Evolutionary conservation across 208 protist species (phyloP), one percentile per base, ranked within the genome.

Genomic region (Crithidia expoeki): DNA sequence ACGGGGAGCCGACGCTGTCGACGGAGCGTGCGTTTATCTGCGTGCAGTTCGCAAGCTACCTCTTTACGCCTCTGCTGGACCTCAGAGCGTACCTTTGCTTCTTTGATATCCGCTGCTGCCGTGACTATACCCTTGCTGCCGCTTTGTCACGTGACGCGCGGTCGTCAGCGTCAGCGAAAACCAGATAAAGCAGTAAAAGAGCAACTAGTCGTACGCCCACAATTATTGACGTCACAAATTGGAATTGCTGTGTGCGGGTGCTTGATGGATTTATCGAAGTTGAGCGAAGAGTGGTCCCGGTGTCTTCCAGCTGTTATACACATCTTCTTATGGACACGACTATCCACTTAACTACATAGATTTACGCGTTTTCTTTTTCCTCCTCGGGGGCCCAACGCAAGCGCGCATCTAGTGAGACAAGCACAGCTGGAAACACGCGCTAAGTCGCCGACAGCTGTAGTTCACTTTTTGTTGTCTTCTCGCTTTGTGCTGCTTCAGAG

Each of bases 381-480:
- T n/a, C n/a, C n/a, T n/a, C n/a, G n/a, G n/a, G n/a, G n/a, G n/a
- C n/a, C n/a, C n/a, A n/a, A n/a, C n/a, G n/a, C n/a, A n/a, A n/a
- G n/a, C n/a, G n/a, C n/a, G n/a, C n/a, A n/a, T n/a, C n/a, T n/a
- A n/a, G n/a, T n/a, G n/a, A n/a, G n/a, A n/a, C n/a, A n/a, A n/a
- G n/a, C n/a, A n/a, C n/a, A n/a, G n/a, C n/a, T n/a, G n/a, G n/a
- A n/a, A n/a, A n/a, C n/a, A n/a, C n/a, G n/a, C n/a, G n/a, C n/a
- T n/a, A n/a, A n/a, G n/a, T n/a, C n/a, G n/a, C n/a, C n/a, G n/a
- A n/a, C n/a, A n/a, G n/a, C n/a, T n/a, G n/a, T n/a, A n/a, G n/a
- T n/a, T n/a, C n/a, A n/a, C n/a, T 60, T 44, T 2, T 44, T 60
- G 30, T 19, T 60, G 36, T 60, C 25, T 21, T 21, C 21, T 49